phyloP scores from a whole-genome alignment of 1,284 basidiomycete species.

The Irpex rosettiformis region DNA sequence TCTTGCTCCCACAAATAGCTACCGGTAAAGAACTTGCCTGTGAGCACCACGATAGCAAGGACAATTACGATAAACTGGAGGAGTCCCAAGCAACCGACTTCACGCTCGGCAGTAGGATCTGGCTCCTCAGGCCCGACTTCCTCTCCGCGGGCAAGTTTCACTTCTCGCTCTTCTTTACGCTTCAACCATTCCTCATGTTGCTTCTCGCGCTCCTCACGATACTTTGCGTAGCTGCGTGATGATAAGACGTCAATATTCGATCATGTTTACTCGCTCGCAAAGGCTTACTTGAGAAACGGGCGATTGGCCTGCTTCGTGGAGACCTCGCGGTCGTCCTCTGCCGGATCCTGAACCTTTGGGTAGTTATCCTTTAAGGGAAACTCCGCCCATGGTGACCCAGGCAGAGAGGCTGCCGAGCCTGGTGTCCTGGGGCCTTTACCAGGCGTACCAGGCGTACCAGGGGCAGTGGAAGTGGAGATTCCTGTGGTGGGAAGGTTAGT shows the following conservation, averaged over 20 bases:
- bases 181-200: constrained; percentile 64
- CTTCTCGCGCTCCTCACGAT: constrained; percentile 57
- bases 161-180: constrained; percentile 67
- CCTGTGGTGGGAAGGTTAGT: constrained; percentile 17
- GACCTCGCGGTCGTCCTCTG: constrained; percentile 60
- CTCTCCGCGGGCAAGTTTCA: constrained; percentile 71
- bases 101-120: constrained; percentile 66
- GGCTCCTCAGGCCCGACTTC: constrained; percentile 65
- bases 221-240: constrained; percentile 58
- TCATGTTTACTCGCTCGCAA: background rate
- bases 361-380: constrained; percentile 32
- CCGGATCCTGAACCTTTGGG: constrained; percentile 51
- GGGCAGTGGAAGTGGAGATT: constrained; percentile 14
- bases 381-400: constrained; percentile 25
- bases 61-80: constrained; percentile 65
- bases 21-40: constrained; percentile 79
- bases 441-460: constrained; percentile 7
- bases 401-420: constrained; percentile 17
- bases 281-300: constrained; percentile 75
- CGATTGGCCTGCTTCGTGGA: constrained; percentile 74
- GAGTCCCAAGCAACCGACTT: constrained; percentile 61
- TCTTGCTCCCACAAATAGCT: constrained; percentile 79
- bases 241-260: background rate
- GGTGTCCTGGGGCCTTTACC: constrained; percentile 17
- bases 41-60: constrained; percentile 48